Evolutionary conservation across 768 basidiomycete genomes (phyloP), one percentile per base, ranked within the genome.

Genomic region (Boletus coccyginus): DNA sequence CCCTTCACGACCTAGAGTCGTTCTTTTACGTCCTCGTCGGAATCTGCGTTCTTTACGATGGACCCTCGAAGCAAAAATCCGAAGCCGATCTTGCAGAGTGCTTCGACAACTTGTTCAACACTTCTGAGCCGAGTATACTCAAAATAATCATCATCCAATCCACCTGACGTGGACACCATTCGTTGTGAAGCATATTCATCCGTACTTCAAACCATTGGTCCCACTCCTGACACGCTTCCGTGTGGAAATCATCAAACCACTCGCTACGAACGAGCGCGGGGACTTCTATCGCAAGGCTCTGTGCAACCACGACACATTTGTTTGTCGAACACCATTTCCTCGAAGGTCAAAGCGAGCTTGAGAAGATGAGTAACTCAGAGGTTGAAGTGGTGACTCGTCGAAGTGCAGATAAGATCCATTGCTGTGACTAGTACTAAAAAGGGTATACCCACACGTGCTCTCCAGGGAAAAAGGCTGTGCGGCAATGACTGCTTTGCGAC

Each of bases 31-130:
- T 46, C 3, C 46, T 46, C 7, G 13, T 46, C 4, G 24, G 53
- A 6, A 48, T 59, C 1, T 59, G 40, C 7, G 24, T 56, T 2
- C 36, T 59, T 5, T 51, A 38, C 7, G 13, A 43, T 5, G 36
- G 16, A 10, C 58, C 50, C 5, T 42, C 2, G 0, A 21, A 27
- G 13, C 31, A 33, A 14, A 59, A 56, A 35, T 36, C 39, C 1
- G 19, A 44, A 3, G 24, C 5, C 0, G 13, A 50, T 1, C 55
- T 52, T 11, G 45, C 33, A 4, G 29, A 56, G 10, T 59, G 58
- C 41, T 59, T n/a, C 11, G 33, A 59, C 36, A 46, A 47, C 10
- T 31, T 52, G 5, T 59, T 56, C 50, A 49, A 52, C 11, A 59
- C 46, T 2, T 49, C 40, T 19, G 13, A 44, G 12, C 58, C 21